These are phyloP conservation scores for Gaeumannomyces sp. DNA, from an alignment of 2,329 filamentous ascomycete genomes.

Conservation along the genomic window DNA sequence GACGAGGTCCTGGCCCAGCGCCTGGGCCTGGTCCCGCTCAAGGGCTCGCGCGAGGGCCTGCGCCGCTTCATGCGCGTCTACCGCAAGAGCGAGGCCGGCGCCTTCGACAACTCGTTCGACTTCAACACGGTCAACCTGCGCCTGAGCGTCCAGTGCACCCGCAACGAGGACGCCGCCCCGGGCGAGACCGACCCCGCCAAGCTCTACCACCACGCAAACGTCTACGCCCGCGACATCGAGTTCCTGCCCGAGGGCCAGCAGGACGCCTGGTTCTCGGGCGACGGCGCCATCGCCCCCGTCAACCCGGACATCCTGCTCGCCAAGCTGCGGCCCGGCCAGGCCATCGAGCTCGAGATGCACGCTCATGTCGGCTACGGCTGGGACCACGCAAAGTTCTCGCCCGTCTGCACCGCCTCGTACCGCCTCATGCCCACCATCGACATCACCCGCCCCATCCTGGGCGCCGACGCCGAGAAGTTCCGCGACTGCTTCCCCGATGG, in stretches of 20 bases:
- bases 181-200: conserved; percentile 75
- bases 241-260: conserved; percentile 75
- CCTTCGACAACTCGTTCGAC: conserved; percentile 55
- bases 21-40: conserved; percentile 84
- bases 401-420: conserved; percentile 91
- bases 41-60: conserved; percentile 70
- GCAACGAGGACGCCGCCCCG: conserved; percentile 64
- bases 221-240: conserved; percentile 71
- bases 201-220: conserved; percentile 78
- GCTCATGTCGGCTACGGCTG: conserved; percentile 90
- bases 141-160: conserved; percentile 73
- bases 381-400: conserved; percentile 96
- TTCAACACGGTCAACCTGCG: conserved; percentile 81
- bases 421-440: conserved; percentile 82
- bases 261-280: conserved; percentile 59
- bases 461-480: conserved; percentile 83
- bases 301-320: conserved; percentile 92
- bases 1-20: conserved; percentile 92
- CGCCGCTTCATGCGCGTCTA: conserved; percentile 74
- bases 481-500: conserved; percentile 81
- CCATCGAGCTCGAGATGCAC: conserved; percentile 81
- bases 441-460: conserved; percentile 78
- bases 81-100: conserved; percentile 24
- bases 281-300: conserved; percentile 63
- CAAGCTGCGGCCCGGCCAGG: conserved; percentile 87